Percentiles rank a stretch among this genome's conserved stretches.
Conservation (phyloP, 768 basidiomycete genomes). For the Serendipita sp. region DNA sequence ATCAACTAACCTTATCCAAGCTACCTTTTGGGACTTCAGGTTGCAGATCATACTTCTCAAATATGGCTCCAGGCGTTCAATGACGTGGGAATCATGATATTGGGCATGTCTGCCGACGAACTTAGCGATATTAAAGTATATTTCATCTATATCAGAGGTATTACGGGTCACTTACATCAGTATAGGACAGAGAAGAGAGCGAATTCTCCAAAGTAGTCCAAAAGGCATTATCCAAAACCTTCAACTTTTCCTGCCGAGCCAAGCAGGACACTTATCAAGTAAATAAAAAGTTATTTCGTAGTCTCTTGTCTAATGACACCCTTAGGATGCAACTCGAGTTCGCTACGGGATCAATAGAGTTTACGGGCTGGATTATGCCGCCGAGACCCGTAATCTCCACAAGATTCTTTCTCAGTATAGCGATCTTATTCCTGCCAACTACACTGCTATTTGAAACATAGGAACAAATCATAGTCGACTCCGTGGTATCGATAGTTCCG, state of each 20-base stretch:
- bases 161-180: conserved; percentile 1
- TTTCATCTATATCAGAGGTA: neutral
- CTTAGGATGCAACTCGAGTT: conserved; percentile 62
- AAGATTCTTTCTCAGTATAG: neutral
- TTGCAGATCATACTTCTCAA: conserved; percentile 80
- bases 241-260: conserved; percentile 73
- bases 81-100: conserved; percentile 62
- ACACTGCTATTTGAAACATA: neutral
- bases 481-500: neutral
- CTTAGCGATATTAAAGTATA: conserved; percentile 56
- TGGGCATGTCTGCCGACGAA: conserved; percentile 67
- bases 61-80: conserved; percentile 94
- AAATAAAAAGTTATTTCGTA: conserved; percentile 17
- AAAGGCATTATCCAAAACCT: conserved; percentile 49
- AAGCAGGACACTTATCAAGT: conserved; percentile 79
- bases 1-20: conserved; percentile 4
- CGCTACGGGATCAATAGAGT: conserved; percentile 70
- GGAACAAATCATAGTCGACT: neutral
- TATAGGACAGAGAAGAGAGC: conserved; percentile 42
- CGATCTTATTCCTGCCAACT: neutral
- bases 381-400: neutral
- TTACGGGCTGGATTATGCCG: conserved; percentile 35
- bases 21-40: conserved; percentile 70
- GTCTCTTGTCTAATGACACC: neutral
- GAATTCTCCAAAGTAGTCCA: conserved; percentile 44